Evolutionary conservation across 176 grass and related monocot genomes (phyloP).

Genomic region (Areca catechu): DNA sequence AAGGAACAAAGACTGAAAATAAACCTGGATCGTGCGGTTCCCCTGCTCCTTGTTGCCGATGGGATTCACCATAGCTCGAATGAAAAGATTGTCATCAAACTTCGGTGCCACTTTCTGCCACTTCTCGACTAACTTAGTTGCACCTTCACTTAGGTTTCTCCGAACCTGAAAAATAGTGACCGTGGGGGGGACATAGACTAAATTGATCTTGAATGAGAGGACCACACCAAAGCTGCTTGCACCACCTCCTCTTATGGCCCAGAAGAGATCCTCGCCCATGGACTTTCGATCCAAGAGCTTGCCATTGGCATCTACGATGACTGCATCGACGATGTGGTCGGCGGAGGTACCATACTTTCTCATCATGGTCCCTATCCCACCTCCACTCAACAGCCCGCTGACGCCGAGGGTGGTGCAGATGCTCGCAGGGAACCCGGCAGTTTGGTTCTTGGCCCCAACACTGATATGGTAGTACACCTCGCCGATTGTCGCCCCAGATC

Average conservation of each 20-base stretch:
- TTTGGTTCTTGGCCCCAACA: neutral
- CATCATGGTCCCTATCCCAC: conserved; percentile 15
- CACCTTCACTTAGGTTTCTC: conserved; percentile 8
- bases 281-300: conserved; percentile 10
- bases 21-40: no score
- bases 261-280: conserved; percentile 27
- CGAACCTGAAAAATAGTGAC: conserved; percentile 17
- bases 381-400: conserved; percentile 19
- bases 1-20: conserved; percentile 27
- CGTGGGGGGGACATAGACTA: conserved; percentile 12
- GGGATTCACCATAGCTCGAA: neutral
- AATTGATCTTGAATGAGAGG: conserved; percentile 15
- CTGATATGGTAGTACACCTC: conserved; percentile 19
- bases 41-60: no score
- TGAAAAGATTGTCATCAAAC: conserved; percentile 9
- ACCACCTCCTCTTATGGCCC: conserved; percentile 25
- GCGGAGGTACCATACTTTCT: conserved; percentile 14
- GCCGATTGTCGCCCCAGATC: conserved; percentile 4
- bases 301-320: conserved; percentile 19
- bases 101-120: conserved; percentile 19
- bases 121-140: conserved; percentile 5
- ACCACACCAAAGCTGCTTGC: conserved; percentile 22
- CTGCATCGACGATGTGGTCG: conserved; percentile 23
- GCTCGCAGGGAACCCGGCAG: conserved; percentile 14
- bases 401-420: conserved; percentile 7